phyloP scores from a whole-genome alignment of 2,329 filamentous ascomycete species.

The Allantophomopsis cytisporea region DNA sequence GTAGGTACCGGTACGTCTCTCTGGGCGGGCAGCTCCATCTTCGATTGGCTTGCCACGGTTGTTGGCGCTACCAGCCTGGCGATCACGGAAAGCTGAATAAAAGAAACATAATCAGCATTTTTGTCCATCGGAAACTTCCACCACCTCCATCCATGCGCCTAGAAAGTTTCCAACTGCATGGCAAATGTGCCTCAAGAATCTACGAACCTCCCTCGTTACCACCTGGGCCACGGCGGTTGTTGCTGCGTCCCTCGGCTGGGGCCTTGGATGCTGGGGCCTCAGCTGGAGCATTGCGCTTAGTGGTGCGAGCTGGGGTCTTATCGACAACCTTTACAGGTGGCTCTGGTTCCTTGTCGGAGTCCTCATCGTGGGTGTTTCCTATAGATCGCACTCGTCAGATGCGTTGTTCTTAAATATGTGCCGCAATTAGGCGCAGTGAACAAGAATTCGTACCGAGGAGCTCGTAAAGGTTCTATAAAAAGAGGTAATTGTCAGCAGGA shows the following conservation, averaged over 20 bases:
- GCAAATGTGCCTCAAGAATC: not conserved
- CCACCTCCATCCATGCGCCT: too few species aligned
- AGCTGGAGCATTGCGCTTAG: conserved; percentile 78
- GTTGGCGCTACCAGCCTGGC: conserved; percentile 63
- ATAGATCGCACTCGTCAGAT: conserved; percentile 13
- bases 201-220: conserved; percentile 82
- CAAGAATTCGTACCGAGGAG: conserved; percentile 67
- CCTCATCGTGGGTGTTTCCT: conserved; percentile 48
- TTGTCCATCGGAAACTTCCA: conserved; percentile 1
- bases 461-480: conserved; percentile 81
- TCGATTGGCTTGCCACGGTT: conserved; percentile 75
- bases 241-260: conserved; percentile 9
- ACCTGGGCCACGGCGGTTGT: conserved; percentile 40
- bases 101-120: too few species aligned
- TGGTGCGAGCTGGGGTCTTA: conserved; percentile 61
- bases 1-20: conserved; percentile 38
- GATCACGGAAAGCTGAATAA: conserved; percentile 71
- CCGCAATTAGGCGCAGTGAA: conserved; percentile 4
- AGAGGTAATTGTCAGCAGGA: not conserved
- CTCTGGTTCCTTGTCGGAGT: conserved; percentile 57
- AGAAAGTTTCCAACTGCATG: too few species aligned
- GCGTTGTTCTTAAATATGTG: conserved; percentile 3
- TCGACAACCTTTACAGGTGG: conserved; percentile 82
- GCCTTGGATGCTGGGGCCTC: conserved; percentile 41
- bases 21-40: conserved; percentile 43